These are phyloP conservation scores for Primulina tabacum DNA, from an alignment of 257 asterid genomes.

Conservation along the genomic window DNA sequence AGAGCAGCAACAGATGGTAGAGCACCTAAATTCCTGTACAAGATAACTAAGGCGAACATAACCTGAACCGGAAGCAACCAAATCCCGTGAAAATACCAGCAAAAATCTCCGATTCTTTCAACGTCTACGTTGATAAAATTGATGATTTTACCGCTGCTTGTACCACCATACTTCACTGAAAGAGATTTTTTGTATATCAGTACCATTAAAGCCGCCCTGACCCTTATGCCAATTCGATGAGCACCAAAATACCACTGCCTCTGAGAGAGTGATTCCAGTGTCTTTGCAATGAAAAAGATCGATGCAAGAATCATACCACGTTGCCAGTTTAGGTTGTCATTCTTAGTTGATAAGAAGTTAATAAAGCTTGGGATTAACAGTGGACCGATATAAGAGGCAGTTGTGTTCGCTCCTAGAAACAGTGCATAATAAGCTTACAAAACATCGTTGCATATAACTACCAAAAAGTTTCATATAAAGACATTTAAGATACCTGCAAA, in stretches of 20 bases:
- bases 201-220: constrained; percentile 72
- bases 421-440: background rate
- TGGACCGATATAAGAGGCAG: constrained; percentile 77
- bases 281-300: constrained; percentile 70
- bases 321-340: constrained; percentile 43
- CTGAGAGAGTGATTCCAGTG: constrained; percentile 73
- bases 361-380: constrained; percentile 72
- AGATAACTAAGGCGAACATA: constrained; percentile 52
- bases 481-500: constrained; percentile 59
- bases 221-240: constrained; percentile 60
- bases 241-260: constrained; percentile 95
- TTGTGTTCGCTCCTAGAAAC: constrained; percentile 62
- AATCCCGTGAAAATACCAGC: constrained; percentile 67
- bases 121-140: constrained; percentile 72
- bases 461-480: background rate
- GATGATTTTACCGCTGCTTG: constrained; percentile 55
- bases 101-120: constrained; percentile 84
- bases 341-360: constrained; percentile 55
- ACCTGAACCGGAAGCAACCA: constrained; percentile 85
- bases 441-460: background rate
- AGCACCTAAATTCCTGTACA: constrained; percentile 65
- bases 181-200: constrained; percentile 58
- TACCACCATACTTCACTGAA: constrained; percentile 51
- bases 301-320: constrained; percentile 59
- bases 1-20: constrained; percentile 74